Evolutionary conservation across 441 rosid genomes (phyloP), one percentile per base, ranked within the genome.

Genomic region (Populus trichocarpa): DNA sequence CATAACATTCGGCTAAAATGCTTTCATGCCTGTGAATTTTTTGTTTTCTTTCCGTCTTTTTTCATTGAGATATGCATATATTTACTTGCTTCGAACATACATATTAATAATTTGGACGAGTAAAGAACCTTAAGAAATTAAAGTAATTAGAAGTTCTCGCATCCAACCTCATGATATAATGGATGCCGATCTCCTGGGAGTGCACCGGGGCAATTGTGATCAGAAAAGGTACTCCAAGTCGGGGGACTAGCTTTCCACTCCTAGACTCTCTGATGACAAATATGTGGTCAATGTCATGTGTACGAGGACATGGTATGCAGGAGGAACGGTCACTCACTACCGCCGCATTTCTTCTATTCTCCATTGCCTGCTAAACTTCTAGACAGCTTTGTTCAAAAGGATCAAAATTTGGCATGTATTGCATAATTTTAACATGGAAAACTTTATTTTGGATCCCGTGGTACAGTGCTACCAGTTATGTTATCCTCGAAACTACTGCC

Each of bases 401-500:
- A 33, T 50, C 7, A 26, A 26, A 26, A 26, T 26, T 26, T 26
- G 28, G 59, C n/a, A 14, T 50, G 5, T 16, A 5, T 16, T 50
- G 59, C 59, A 69, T 20, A 16, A 57, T 69, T 13, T 42, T 69
- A 3, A 12, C 7, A 28, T 70, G 71, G 42, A 18, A 32, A 69
- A 42, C 23, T 11, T 53, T 82, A 97, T 97, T 98, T 85, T 97
- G 72, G 93, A 98, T 26, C 28, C 28, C 28, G 28, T 26, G 28
- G 28, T 26, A 26, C 28, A 26, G 28, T 26, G 28, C 28, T 26
- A 26, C 28, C 28, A 26, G 28, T 26, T 26, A 26, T 26, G 28
- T 26, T 26, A 26, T 26, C 28, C 25, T 87, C 99, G 3, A 97
- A 97, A 85, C 28, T 92, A 82, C 83, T 94, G 40, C 98, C 97